Percentiles rank a stretch among this genome's conserved stretches.
Evolutionary conservation across 768 basidiomycete genomes (phyloP).

Genomic region (Phylloporus rhodoxanthus): DNA sequence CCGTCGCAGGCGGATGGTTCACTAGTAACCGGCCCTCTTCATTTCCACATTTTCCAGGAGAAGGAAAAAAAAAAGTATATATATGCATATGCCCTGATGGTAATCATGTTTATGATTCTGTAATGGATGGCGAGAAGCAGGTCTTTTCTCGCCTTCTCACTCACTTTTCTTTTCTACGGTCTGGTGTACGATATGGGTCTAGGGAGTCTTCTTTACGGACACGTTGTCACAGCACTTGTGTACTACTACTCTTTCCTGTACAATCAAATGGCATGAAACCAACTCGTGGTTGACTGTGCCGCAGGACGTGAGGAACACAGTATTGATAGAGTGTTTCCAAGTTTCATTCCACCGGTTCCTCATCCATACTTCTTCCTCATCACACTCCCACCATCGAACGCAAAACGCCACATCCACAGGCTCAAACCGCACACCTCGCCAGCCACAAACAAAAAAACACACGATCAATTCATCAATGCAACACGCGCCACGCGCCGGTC

Average conservation of each 20-base stretch:
- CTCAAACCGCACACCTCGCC: neutral
- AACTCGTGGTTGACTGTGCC: neutral
- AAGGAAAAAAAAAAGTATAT: conserved; percentile 13
- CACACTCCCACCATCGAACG: neutral
- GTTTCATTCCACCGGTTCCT: neutral
- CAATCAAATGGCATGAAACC: neutral
- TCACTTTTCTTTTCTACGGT: neutral
- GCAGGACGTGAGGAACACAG: neutral
- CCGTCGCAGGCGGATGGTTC: conserved; percentile 14
- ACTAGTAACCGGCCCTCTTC: neutral
- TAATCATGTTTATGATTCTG: conserved; percentile 21
- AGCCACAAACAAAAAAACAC: neutral
- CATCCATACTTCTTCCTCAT: neutral
- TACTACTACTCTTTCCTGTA: neutral
- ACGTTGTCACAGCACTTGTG: neutral
- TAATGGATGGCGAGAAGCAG: conserved; percentile 17
- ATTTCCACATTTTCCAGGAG: neutral
- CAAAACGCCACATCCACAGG: neutral
- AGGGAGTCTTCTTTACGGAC: neutral
- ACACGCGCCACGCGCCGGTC: neutral
- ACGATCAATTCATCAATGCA: neutral
- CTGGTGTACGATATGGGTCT: conserved; percentile 1
- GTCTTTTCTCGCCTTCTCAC: conserved; percentile 7
- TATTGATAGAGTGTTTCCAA: neutral
- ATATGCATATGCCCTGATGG: neutral